A percentile compares a stretch with the other conserved stretches of the same genome.
Evolutionary conservation across 441 rosid genomes (phyloP).

Genomic region (Rhodomyrtus psidioides): DNA sequence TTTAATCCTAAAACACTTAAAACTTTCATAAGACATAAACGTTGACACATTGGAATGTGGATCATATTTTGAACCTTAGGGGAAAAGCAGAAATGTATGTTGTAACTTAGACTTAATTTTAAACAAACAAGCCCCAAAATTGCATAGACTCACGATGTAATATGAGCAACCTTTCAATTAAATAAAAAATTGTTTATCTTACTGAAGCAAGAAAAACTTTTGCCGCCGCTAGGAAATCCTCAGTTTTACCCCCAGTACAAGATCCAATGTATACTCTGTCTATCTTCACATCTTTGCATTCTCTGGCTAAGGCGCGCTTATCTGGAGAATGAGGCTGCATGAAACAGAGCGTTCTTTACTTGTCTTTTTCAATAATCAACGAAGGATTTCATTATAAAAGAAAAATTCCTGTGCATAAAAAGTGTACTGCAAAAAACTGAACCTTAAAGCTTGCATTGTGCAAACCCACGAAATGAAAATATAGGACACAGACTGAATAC

Average conservation of each 20-base stretch:
- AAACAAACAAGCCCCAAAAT: background rate
- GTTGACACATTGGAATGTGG: background rate
- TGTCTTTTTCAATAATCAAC: background rate
- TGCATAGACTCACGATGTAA: background rate
- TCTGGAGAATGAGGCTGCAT: slow-evolving; percentile 98
- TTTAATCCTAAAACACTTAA: background rate
- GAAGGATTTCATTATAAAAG: background rate
- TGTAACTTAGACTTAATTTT: background rate
- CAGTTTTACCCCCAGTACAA: slow-evolving; percentile 97
- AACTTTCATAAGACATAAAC: background rate
- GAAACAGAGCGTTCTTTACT: background rate
- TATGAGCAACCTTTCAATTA: background rate
- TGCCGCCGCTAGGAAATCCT: slow-evolving; percentile 93
- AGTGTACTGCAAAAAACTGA: background rate
- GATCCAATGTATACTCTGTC: slow-evolving; percentile 98
- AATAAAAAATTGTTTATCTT: slow-evolving; percentile 9
- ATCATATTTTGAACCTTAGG: background rate
- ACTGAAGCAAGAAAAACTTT: slow-evolving; percentile 79
- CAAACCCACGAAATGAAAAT: background rate
- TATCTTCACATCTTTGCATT: slow-evolving; percentile 96
- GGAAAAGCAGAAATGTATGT: background rate
- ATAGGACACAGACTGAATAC: background rate
- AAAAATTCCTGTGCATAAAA: background rate
- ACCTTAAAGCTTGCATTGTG: background rate
- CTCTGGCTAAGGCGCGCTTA: slow-evolving; percentile 94